Base-by-base conservation (phyloP, 164 flowering plant genomes). In the Magnolia sinica region DNA sequence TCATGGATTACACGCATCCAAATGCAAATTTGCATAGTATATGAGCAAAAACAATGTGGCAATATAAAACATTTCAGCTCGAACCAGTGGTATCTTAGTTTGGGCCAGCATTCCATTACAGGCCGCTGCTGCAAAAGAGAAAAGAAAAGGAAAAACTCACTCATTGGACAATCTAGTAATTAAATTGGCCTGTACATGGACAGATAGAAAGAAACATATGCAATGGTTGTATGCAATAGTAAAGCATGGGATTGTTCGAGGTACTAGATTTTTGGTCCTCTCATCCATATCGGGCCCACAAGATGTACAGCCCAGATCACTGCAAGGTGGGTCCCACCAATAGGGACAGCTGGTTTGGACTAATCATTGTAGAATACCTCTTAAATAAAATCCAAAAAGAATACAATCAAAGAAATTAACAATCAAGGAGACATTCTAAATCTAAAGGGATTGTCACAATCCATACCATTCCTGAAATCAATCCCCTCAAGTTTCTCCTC, bases 391-490 rank as follows among this genome's bases (percentile, higher is more conserved):
- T 55, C 59, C 59, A 55, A 55, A 55, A 55, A 6, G 16, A 55
- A 9, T 55, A 55, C 11, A 55, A 55, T 16, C 59, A 55, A 8
- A 9, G 59, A 10, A 55, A 55, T 10, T 55, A 55, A 9, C 0
- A 10, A 9, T 10, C 16, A 55, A 55, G 59, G 24, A 23, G 24
- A 23, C 24, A 23, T 23, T 23, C 24, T 23, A 23, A 55, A 55
- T 2, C 2, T 31, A 31, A 31, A 31, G 37, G 37, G 37, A 14
- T 19, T 6, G 64, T 23, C 74, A 75, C 22, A 37, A 76, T 64
- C 61, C 74, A 81, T 81, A 86, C 90, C 87, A 73, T 22, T 71
- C 37, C 55, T 67, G 18, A 70, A n/a, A 70, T 79, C 73, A 66
- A 61, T 23, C 75, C 55, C 65, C 24, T 66, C 71, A 64, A 70